Percentiles rank a stretch among this genome's conserved stretches.
phyloP scores from a whole-genome alignment of 1,284 basidiomycete genomes.

The Boletus semigastroideus region DNA sequence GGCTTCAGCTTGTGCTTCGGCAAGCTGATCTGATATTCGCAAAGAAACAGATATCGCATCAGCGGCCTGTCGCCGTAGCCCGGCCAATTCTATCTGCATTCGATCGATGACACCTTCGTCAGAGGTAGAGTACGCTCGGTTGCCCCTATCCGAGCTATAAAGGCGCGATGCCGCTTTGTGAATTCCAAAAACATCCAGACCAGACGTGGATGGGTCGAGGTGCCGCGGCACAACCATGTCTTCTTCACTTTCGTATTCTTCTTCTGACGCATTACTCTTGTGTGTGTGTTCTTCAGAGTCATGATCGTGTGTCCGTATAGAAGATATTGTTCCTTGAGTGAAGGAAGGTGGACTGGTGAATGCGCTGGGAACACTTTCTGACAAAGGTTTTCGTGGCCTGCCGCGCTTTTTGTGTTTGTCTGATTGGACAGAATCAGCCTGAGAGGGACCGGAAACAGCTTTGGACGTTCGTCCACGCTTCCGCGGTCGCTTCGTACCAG shows the following conservation, averaged over 20 bases:
- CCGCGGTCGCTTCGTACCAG: slow-evolving; percentile 77
- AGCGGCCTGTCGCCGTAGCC: slow-evolving; percentile 59
- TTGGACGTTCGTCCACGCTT: slow-evolving; percentile 70
- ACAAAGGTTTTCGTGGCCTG: slow-evolving; percentile 42
- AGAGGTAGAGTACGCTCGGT: slow-evolving; percentile 22
- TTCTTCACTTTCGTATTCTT: slow-evolving; percentile 63
- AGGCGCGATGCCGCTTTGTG: slow-evolving; percentile 30
- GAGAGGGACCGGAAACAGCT: slow-evolving; percentile 32
- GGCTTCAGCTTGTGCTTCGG: slow-evolving; percentile 58
- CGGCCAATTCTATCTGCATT: slow-evolving; percentile 61
- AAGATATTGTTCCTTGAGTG: slow-evolving; percentile 11
- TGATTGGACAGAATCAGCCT: slow-evolving; percentile 16
- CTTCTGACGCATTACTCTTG: slow-evolving; percentile 38
- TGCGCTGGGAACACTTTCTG: slow-evolving; percentile 6
- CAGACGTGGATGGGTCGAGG: slow-evolving; percentile 37
- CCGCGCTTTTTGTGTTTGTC: slow-evolving; percentile 44
- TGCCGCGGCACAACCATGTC: slow-evolving; percentile 49
- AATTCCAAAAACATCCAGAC: slow-evolving; percentile 33
- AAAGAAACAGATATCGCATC: slow-evolving; percentile 62
- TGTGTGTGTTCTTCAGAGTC: slow-evolving; percentile 30
- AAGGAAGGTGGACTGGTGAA: slow-evolving; percentile 12
- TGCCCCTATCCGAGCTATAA: slow-evolving; percentile 24
- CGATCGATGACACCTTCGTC: slow-evolving; percentile 50
- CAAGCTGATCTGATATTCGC: slow-evolving; percentile 62
- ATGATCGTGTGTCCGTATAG: slow-evolving; percentile 15